A percentile compares a stretch with the other conserved stretches of the same genome.
Evolutionary conservation across 2,329 filamentous ascomycete species (phyloP).

Genomic region (Colletotrichum sp.): DNA sequence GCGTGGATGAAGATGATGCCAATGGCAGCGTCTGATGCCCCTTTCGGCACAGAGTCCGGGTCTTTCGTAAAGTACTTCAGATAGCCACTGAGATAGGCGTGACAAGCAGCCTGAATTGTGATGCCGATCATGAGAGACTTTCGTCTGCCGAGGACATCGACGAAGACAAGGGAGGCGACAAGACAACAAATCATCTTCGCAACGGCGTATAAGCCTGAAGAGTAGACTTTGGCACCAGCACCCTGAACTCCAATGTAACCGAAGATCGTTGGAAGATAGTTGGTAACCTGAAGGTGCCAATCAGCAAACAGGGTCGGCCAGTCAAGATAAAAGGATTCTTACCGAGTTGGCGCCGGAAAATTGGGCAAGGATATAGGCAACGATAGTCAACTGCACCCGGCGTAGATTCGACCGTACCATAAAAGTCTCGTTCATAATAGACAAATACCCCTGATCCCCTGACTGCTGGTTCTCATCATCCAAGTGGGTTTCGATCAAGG

Average conservation of each 20-base stretch:
- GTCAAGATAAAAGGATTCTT: constrained; percentile 6
- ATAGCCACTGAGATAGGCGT: constrained; percentile 44
- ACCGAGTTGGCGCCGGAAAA: constrained; percentile 49
- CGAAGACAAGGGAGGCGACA: constrained; percentile 46
- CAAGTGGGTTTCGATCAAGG: constrained; percentile 29
- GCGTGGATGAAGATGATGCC: constrained; percentile 49
- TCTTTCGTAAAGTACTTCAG: constrained; percentile 35
- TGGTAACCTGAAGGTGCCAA: neutral
- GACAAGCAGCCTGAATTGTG: constrained; percentile 40
- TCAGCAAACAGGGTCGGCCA: constrained; percentile 33
- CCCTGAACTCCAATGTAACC: constrained; percentile 31
- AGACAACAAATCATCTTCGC: constrained; percentile 46
- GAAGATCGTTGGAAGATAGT: constrained; percentile 21
- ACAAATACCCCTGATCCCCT: constrained; percentile 14
- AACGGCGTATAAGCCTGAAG: constrained; percentile 44
- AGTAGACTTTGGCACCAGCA: constrained; percentile 37
- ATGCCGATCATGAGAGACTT: constrained; percentile 39
- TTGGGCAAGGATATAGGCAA: constrained; percentile 44
- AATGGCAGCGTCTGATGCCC: constrained; percentile 41
- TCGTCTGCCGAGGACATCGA: constrained; percentile 46
- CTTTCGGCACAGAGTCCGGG: constrained; percentile 23
- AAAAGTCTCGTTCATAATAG: constrained; percentile 39
- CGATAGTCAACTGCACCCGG: constrained; percentile 39
- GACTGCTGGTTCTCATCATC: constrained; percentile 6
- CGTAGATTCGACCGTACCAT: constrained; percentile 40